Base-by-base conservation (phyloP, 2,329 filamentous ascomycete genomes). In the Hysterium pulicare region DNA sequence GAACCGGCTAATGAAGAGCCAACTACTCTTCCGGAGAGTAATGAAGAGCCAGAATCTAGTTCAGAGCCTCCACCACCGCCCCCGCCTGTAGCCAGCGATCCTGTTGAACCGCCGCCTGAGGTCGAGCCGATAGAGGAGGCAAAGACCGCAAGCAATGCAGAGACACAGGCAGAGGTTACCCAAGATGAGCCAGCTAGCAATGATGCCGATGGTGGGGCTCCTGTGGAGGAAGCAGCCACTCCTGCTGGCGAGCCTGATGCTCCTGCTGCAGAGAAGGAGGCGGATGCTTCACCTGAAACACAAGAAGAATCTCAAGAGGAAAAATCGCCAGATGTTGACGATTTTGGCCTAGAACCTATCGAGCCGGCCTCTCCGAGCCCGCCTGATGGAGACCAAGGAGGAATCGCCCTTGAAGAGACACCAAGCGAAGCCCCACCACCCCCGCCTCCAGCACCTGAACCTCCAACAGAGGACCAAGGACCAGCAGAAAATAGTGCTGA, bases 101-200 rank as follows among this genome's bases (percentile, higher is more conserved):
- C 41, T 2, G 19, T 50, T 22, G 40, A 22, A 38, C 42, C 35
- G 42, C 33, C 8, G 3, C 40, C 40, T 7, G 28, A 20, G 34
- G 19, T 43, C 23, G 30, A 39, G 22, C 15, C 24, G 11, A 9
- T n/a, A 17, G 47, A 21, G 7, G 49, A 53, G 28, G 36, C 40
- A 16, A 44, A 41, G 40, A 41, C 41, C 8, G 53, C 45, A 33
- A 42, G n/a, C n/a, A n/a, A n/a, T n/a, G n/a, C n/a, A n/a, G n/a
- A n/a, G n/a, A n/a, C n/a, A n/a, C n/a, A 23, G 9, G 37, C n/a
- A 15, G 4, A 11, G 11, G 24, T 17, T 3, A 24, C 5, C 11
- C n/a, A 38, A 39, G 48, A 51, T 32, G 61, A 62, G 30, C 56
- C 53, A 13, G 49, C 55, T 37, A 55, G 52, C 41, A 20, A 41